Evolutionary conservation across 805 yeast species (phyloP).

Genomic region (Yarrowia sp.): DNA sequence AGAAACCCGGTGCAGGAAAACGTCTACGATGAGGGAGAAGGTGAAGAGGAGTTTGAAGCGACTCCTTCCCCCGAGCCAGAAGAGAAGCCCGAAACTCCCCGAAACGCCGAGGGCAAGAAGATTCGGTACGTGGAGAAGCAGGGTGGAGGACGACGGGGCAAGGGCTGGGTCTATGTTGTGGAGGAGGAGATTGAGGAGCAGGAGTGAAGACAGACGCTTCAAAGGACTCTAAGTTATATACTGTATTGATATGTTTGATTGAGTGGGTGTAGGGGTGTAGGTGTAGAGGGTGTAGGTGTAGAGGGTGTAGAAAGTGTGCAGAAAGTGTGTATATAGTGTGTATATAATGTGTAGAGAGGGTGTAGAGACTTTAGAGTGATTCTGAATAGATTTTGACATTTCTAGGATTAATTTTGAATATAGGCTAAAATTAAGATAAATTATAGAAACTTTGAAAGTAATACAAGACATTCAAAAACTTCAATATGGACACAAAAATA

Average conservation of each 20-base stretch:
- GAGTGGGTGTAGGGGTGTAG: neutral
- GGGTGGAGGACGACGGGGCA: neutral
- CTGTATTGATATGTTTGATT: slow-evolving; percentile 8
- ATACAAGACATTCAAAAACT: too few relatives aligned
- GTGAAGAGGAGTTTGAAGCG: neutral
- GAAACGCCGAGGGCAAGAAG: slow-evolving; percentile 4
- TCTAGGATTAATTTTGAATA: too few relatives aligned
- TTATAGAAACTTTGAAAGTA: too few relatives aligned
- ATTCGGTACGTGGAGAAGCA: slow-evolving; percentile 11
- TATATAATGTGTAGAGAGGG: too few relatives aligned
- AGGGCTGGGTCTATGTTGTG: slow-evolving; percentile 17
- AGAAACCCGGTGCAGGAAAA: neutral
- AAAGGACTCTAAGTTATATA: slow-evolving; percentile 23
- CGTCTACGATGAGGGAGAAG: neutral
- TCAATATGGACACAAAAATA: neutral
- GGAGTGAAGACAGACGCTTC: neutral
- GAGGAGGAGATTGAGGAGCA: slow-evolving; percentile 16
- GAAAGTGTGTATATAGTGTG: too few relatives aligned
- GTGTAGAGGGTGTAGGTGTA: too few relatives aligned
- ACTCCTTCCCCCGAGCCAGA: neutral
- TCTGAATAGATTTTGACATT: too few relatives aligned
- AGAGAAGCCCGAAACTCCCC: neutral
- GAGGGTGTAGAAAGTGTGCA: too few relatives aligned
- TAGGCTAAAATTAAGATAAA: too few relatives aligned
- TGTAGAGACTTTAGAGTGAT: too few relatives aligned